These are phyloP conservation scores for Boehmeria nivea DNA, from an alignment of 306 rosid species.

Conservation along the genomic window DNA sequence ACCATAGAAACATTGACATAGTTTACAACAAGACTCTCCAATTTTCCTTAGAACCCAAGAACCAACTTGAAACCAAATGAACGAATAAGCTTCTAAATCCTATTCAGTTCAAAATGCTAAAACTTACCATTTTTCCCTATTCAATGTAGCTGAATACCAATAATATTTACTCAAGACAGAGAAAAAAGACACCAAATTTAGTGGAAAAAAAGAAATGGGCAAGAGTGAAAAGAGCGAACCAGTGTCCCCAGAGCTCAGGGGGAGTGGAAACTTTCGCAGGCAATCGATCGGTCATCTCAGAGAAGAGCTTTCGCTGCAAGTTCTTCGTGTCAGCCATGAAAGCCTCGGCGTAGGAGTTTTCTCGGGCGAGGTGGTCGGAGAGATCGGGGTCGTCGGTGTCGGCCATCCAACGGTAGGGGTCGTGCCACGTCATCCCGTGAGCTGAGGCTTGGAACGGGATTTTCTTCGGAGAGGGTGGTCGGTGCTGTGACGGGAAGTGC, in stretches of 20 bases:
- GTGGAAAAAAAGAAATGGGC: conserved; percentile 12
- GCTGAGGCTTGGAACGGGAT: conserved; percentile 49
- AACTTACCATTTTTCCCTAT: too few species aligned
- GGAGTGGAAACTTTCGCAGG: conserved; percentile 71
- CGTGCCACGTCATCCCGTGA: conserved; percentile 65
- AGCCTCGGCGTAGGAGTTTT: conserved; percentile 63
- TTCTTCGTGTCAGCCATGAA: conserved; percentile 72
- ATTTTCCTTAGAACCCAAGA: neutral
- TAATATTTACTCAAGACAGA: neutral
- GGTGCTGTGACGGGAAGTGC: conserved; percentile 31
- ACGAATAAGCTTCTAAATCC: too few species aligned
- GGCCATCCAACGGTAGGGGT: conserved; percentile 90
- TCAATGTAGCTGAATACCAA: too few species aligned
- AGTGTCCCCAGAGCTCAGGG: conserved; percentile 91
- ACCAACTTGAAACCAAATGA: too few species aligned
- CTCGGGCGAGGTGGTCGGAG: conserved; percentile 47
- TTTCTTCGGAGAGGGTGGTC: conserved; percentile 50
- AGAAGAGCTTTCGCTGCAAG: conserved; percentile 41
- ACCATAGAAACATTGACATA: too few species aligned
- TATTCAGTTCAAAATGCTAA: too few species aligned
- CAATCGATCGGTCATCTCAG: conserved; percentile 70
- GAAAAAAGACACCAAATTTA: too few species aligned
- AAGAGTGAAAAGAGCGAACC: conserved; percentile 40
- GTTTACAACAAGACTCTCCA: neutral
- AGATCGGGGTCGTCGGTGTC: conserved; percentile 56